Percentiles rank a stretch among this genome's conserved stretches.
phyloP scores from a whole-genome alignment of 2,329 filamentous ascomycete genomes.

The Apiospora hydei region DNA sequence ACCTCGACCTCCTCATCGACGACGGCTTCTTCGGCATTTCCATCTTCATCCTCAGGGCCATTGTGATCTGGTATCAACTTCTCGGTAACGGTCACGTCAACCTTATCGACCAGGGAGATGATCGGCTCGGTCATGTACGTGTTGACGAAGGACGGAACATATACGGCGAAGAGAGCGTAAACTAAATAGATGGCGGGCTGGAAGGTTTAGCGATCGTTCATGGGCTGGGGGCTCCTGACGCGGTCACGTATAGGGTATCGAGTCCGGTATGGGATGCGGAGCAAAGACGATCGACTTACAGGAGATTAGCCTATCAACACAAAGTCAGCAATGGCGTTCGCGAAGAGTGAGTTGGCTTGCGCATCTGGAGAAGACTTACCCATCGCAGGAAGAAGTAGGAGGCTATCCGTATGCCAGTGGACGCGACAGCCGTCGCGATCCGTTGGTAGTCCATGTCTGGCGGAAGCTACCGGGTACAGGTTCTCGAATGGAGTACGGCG shows the following conservation, averaged over 20 bases:
- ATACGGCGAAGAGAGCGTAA: conserved; percentile 70
- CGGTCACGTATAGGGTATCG: background rate
- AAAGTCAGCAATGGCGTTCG: conserved; percentile 1
- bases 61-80: conserved; percentile 49
- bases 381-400: conserved; percentile 30
- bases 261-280: background rate
- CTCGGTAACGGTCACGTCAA: conserved; percentile 63
- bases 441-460: conserved; percentile 16
- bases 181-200: conserved; percentile 47
- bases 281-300: conserved; percentile 31
- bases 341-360: background rate
- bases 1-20: conserved; percentile 62
- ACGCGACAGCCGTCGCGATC: conserved; percentile 23
- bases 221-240: background rate
- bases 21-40: conserved; percentile 44
- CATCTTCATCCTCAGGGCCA: conserved; percentile 48
- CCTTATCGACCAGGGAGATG: conserved; percentile 66
- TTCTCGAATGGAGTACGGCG: background rate
- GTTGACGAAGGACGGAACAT: conserved; percentile 68
- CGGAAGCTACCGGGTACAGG: conserved; percentile 17
- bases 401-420: conserved; percentile 26
- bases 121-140: conserved; percentile 64
- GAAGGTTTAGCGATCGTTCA: conserved; percentile 31
- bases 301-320: conserved; percentile 37
- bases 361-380: conserved; percentile 24